Base-by-base conservation (phyloP, 495 filamentous ascomycete species). In the Hapsidospora chrysogenum region DNA sequence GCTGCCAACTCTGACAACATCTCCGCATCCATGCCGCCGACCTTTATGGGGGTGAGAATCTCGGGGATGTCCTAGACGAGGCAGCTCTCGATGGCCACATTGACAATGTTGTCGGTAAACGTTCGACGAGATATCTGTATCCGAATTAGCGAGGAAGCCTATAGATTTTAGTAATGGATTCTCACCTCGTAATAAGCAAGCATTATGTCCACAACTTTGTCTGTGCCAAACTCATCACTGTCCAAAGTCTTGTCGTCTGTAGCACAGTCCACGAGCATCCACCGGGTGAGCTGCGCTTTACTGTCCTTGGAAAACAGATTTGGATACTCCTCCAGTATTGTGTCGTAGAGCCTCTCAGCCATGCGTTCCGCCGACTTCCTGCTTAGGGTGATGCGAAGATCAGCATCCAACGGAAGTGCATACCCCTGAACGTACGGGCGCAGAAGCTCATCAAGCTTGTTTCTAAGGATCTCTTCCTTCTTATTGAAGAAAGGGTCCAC, bases 381-480 rank as follows among this genome's bases (percentile, higher is more conserved):
- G n/a, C n/a, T n/a, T n/a, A 9, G 22, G 11, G 16, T 31, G 28
- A 6, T 42, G 15, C 22, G 36, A 31, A 44, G 41, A 3, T 43
- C 39, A 3, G 19, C n/a, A 5, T 42, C 31, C 13, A 48, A 38
- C 14, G 39, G 32, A 4, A 37, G 33, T 11, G 36, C 39, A 5
- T 40, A 36, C 4, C 39, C 45, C 4, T 19, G 41, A 17, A 47
- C 50, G 35, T 54, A 58, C 9, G 53, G 53, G 5, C 36, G 44
- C 4, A 63, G 43, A 20, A 65, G 50, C 23, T 65, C 61, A 5
- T 55, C 37, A 9, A 63, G 30, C 36, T 61, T 60, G 1, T 4
- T 3, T 10, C 50, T 41, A 4, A 62, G 52, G 0, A 36, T 15
- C 4, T 35, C 29, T 9, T 43, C 38, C 15, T 49, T 57, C 11